Conservation (phyloP, 164 flowering plant genomes). For the Euptelea pleiosperma region DNA sequence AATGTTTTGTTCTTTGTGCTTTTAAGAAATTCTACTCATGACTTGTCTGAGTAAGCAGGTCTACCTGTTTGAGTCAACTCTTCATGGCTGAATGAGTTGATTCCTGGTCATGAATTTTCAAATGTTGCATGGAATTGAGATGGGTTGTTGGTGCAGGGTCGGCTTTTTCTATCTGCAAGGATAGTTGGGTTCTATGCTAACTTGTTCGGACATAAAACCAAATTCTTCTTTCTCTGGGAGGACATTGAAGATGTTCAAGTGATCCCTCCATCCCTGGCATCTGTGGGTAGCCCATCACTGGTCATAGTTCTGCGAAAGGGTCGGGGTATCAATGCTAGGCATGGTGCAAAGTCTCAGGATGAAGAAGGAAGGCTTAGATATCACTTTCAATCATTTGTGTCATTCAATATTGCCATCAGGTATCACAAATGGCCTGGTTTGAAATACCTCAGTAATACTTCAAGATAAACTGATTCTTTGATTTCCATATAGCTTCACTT, state of each 20-base stretch:
- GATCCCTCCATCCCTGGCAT: slow-evolving; percentile 56
- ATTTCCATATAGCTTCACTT: too few species aligned
- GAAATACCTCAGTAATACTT: not conserved
- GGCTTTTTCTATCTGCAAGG: slow-evolving; percentile 72
- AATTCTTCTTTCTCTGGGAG: slow-evolving; percentile 81
- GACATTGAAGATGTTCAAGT: slow-evolving; percentile 76
- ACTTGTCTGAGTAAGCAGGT: too few species aligned
- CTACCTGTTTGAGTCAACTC: too few species aligned
- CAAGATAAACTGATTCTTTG: too few species aligned
- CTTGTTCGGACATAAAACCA: slow-evolving; percentile 73
- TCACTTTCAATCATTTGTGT: slow-evolving; percentile 70
- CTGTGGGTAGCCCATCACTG: slow-evolving; percentile 73
- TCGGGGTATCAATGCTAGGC: slow-evolving; percentile 65
- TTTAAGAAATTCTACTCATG: too few species aligned
- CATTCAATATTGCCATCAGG: slow-evolving; percentile 74
- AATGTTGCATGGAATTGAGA: not conserved
- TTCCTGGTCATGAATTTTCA: not conserved
- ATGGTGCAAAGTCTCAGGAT: slow-evolving; percentile 77
- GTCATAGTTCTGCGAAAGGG: slow-evolving; percentile 55
- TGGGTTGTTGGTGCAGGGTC: slow-evolving; percentile 50
- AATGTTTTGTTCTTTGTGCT: too few species aligned
- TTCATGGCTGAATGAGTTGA: not conserved
- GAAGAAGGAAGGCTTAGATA: slow-evolving; percentile 76
- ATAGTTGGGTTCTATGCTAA: slow-evolving; percentile 79
- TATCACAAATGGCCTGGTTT: slow-evolving; percentile 8